Conservation (phyloP, 148 eudicot genomes). For the Dysphania ambrosioides region DNA sequence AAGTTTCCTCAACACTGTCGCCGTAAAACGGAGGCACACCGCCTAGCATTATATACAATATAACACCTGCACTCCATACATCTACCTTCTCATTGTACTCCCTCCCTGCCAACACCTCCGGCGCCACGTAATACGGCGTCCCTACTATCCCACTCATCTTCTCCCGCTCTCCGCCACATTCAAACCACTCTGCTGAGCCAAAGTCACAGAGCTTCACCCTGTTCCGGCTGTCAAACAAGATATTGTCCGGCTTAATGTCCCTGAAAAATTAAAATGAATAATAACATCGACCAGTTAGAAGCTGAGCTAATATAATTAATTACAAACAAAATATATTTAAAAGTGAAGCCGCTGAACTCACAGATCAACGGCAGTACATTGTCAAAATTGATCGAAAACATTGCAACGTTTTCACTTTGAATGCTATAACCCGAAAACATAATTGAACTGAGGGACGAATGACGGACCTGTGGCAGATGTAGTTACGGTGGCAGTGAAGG, state of each 20-base stretch:
- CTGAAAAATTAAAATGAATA: too few species aligned
- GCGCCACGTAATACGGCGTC: slow-evolving; percentile 91
- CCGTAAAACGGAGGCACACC: slow-evolving; percentile 87
- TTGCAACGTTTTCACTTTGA: too few species aligned
- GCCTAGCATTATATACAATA: slow-evolving; percentile 70
- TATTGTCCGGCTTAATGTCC: slow-evolving; percentile 82
- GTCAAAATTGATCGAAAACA: too few species aligned
- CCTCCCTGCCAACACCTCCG: slow-evolving; percentile 70
- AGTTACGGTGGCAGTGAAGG: slow-evolving; percentile 61
- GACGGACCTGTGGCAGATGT: slow-evolving; percentile 55
- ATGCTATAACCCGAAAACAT: too few species aligned
- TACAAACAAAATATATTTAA: too few species aligned
- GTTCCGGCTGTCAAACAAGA: slow-evolving; percentile 53
- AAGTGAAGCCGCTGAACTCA: too few species aligned
- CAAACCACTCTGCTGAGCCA: slow-evolving; percentile 79
- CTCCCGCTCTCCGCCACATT: slow-evolving; percentile 26
- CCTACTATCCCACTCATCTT: slow-evolving; percentile 79
- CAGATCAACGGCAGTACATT: too few species aligned
- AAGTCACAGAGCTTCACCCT: slow-evolving; percentile 65
- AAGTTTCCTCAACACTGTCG: slow-evolving; percentile 57
- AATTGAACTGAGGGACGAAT: too few species aligned
- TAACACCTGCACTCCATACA: slow-evolving; percentile 88
- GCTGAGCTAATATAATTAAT: too few species aligned
- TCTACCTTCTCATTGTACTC: slow-evolving; percentile 81
- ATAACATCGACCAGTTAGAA: too few species aligned